Evolutionary conservation across 495 filamentous ascomycete species (phyloP), one percentile per base, ranked within the genome.

Genomic region (Aspergillus sparsus): DNA sequence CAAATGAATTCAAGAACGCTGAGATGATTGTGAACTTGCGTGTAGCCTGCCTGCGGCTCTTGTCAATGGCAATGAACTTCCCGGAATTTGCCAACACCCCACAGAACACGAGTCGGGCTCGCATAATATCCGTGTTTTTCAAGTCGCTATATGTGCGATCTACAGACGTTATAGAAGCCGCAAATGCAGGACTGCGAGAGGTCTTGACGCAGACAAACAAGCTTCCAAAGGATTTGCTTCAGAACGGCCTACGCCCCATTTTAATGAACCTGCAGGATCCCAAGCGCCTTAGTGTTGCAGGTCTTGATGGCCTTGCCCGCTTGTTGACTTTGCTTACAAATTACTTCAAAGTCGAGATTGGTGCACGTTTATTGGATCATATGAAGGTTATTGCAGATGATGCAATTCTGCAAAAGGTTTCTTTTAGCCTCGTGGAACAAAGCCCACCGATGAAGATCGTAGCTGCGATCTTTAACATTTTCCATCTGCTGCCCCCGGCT

Each of bases 271-370:
- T 99, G 18, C 93, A 96, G 66, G 94, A 99, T 71, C 91, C 92
- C 0, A 91, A 93, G 72, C 86, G 93, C 52, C 74, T 99, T 45
- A 96, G 87, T 51, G 90, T 93, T 16, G 90, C 91, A 63, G 92
- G 92, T 3, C 80, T 99, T 32, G 92, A 98, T 63, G 95, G 96
- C 16, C 81, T 99, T 32, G 92, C 92, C 55, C 85, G 92, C 32
- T 82, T 99, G 5, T 74, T 99, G 58, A 89, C 91, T 32, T 80
- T 99, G 0, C 76, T 99, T 18, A 99, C 95, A 0, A 98, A 95
- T 52, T 98, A 98, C 69, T 99, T 99, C 79, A 99, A 99, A 74
- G 93, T 97, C 2, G 95, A 97, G 69, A 99, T 99, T 49, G 95
- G 95, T 6, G 84, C 91, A 36, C 83, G 93, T 45, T 74, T 99